Evolutionary conservation across 768 basidiomycete species (phyloP), one percentile per base, ranked within the genome.

Genomic region (Boletus pseudo-olivaceus): DNA sequence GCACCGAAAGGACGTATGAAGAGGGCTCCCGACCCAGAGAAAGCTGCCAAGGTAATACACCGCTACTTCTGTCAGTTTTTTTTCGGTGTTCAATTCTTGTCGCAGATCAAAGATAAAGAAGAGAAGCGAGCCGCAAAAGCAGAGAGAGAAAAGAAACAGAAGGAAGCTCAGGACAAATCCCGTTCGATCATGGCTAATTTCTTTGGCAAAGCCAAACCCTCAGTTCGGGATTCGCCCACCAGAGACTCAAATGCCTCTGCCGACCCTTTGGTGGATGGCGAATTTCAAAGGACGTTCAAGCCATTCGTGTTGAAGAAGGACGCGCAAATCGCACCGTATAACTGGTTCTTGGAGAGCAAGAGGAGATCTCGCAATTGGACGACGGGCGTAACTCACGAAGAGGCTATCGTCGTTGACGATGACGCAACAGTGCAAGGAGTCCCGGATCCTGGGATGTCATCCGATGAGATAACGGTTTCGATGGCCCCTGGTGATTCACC

Each of bases 221-320:
- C 63, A 54, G 37, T 51, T 58, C 49, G 56, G 53, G 43, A 62
- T 62, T 62, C 57, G 50, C 39, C 62, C 57, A 38, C 58, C 20
- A 68, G 69, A 42, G 62, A 63, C 14, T 61, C 66, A 1, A 62
- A 64, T 34, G 64, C 71, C 9, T 51, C 67, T 41, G 67, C 57
- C 17, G 54, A 55, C 14, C 54, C 82, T 43, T 76, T 75, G 7
- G 66, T 63, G 30, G 74, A 76, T 29, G 80, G 81, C 15, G 88
- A 93, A 43, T 96, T 91, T 61, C 79, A 86, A 50, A 81, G 74
- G 61, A 76, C 77, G 1, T 97, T 97, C 75, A 85, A 82, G 61
- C 85, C 91, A 1, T 96, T 93, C 67, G 76, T 82, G 5, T 60
- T 89, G 55, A 91, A 88, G 75, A 92, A 88, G 64, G 89, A 83